These are phyloP conservation scores for Ogataea salicorniae DNA, from an alignment of 805 yeast species.

Conservation along the genomic window DNA sequence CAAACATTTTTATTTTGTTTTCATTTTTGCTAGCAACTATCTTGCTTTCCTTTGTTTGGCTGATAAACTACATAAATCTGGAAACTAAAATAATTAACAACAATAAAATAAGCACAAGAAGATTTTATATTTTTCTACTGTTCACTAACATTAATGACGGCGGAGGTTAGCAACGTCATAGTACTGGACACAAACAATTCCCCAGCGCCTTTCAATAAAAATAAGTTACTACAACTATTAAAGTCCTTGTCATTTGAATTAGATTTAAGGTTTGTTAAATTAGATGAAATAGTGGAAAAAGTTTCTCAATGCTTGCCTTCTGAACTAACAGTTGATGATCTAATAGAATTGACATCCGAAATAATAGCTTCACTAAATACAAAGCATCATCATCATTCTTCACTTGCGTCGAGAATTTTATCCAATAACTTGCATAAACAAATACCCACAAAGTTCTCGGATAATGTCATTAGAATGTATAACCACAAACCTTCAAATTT, in stretches of 20 bases:
- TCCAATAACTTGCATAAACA: conserved; percentile 79
- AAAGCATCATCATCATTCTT: conserved; percentile 88
- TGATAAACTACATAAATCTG: too few relatives aligned
- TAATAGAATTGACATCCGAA: conserved; percentile 63
- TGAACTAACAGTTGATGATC: conserved; percentile 40
- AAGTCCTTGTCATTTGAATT: conserved; percentile 27
- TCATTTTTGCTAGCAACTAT: too few relatives aligned
- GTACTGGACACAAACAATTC: too few relatives aligned
- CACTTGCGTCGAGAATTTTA: conserved; percentile 87
- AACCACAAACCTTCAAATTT: conserved; percentile 69
- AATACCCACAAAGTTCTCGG: conserved; percentile 72
- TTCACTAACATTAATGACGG: conserved; percentile 6
- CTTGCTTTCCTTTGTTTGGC: too few relatives aligned
- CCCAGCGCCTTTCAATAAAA: conserved; percentile 7
- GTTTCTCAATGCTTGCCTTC: conserved; percentile 46
- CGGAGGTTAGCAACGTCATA: conserved; percentile 1
- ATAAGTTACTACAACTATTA: conserved; percentile 8
- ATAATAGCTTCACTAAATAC: conserved; percentile 94
- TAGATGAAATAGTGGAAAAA: conserved; percentile 42
- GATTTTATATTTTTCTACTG: too few relatives aligned
- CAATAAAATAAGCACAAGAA: too few relatives aligned
- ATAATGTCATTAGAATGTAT: conserved; percentile 60
- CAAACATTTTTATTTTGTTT: too few relatives aligned
- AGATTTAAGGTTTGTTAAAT: conserved; percentile 38
- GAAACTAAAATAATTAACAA: too few relatives aligned